Evolutionary conservation across 1,139 yeast species (phyloP).

Genomic region (Trichomonascaceae sp.): DNA sequence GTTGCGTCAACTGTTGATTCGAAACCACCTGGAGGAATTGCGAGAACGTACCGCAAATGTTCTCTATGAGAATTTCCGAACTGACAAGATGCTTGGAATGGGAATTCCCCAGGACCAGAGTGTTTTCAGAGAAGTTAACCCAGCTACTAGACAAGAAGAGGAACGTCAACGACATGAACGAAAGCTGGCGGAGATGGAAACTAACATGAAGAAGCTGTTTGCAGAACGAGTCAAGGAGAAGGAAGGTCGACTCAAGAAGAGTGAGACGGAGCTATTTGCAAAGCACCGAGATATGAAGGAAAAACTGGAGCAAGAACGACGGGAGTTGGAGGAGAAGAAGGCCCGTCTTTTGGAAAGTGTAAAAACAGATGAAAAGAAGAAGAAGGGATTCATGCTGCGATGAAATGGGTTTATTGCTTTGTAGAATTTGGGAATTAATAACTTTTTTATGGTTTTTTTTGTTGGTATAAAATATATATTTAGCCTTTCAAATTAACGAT

Average conservation of each 20-base stretch:
- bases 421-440: neutral
- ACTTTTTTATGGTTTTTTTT: neutral
- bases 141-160: conserved; percentile 87
- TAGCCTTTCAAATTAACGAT: neutral
- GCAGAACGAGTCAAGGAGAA: conserved; percentile 95
- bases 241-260: conserved; percentile 94
- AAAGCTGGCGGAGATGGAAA: conserved; percentile 87
- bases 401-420: conserved; percentile 21
- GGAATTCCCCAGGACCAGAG: conserved; percentile 90
- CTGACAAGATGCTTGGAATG: conserved; percentile 68
- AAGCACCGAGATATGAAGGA: conserved; percentile 98
- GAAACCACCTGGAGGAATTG: conserved; percentile 90
- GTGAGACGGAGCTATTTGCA: conserved; percentile 93
- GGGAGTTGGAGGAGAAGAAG: conserved; percentile 86
- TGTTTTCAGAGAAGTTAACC: conserved; percentile 93
- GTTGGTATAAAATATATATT: no score
- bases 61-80: conserved; percentile 85
- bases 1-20: conserved; percentile 81
- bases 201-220: conserved; percentile 95
- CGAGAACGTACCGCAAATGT: conserved; percentile 75
- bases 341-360: conserved; percentile 65
- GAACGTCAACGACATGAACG: conserved; percentile 92
- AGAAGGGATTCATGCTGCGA: conserved; percentile 51
- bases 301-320: conserved; percentile 79
- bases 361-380: conserved; percentile 51